Conservation (phyloP, 176 grass and related monocot species). For the Bothriochloa decipiens region DNA sequence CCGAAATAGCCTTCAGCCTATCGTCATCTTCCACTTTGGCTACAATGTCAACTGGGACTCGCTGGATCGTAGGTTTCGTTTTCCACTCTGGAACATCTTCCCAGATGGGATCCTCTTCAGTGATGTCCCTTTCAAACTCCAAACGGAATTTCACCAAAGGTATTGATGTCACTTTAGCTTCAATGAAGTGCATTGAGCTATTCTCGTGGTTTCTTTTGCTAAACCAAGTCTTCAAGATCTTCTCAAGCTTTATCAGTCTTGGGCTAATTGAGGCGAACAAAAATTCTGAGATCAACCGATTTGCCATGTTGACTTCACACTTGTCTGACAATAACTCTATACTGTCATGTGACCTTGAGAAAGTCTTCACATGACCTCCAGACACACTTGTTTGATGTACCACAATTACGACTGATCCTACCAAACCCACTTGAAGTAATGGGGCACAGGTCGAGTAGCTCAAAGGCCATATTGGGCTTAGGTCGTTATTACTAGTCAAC, state of each 20-base stretch:
- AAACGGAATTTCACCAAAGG: conserved; percentile 67
- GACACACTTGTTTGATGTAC: conserved; percentile 45
- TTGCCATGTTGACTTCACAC: conserved; percentile 43
- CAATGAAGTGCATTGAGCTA: conserved; percentile 57
- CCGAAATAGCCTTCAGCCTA: conserved; percentile 56
- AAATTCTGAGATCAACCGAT: conserved; percentile 55
- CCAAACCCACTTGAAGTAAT: conserved; percentile 57
- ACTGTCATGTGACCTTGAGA: conserved; percentile 51
- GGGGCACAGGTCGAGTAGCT: conserved; percentile 66
- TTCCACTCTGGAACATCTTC: conserved; percentile 74
- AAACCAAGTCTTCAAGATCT: conserved; percentile 56
- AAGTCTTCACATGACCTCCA: conserved; percentile 44
- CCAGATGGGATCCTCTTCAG: conserved; percentile 53
- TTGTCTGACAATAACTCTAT: conserved; percentile 66
- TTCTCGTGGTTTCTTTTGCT: conserved; percentile 38
- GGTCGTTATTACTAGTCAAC: conserved; percentile 35
- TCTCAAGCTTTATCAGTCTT: conserved; percentile 63
- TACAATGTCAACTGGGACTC: conserved; percentile 57
- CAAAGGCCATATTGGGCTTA: conserved; percentile 50
- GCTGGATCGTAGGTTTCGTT: conserved; percentile 58
- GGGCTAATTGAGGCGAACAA: conserved; percentile 76
- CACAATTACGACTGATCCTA: conserved; percentile 60
- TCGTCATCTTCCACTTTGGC: conserved; percentile 68
- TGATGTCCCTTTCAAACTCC: conserved; percentile 73
- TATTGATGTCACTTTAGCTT: conserved; percentile 65